These are phyloP conservation scores for Phytomonas serpens DNA, from an alignment of 208 protist species.

Conservation along the genomic window DNA sequence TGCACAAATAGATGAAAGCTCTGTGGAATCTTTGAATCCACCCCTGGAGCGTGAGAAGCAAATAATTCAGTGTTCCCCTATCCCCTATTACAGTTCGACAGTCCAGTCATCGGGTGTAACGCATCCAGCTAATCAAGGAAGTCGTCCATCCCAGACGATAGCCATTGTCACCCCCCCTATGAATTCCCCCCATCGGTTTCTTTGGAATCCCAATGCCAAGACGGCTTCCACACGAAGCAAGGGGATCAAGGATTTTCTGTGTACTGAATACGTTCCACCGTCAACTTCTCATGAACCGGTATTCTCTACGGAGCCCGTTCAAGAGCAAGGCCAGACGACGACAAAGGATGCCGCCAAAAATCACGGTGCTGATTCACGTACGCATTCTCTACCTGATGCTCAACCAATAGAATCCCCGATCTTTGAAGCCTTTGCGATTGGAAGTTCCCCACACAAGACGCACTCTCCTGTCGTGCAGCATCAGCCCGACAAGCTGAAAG, in stretches of 20 bases:
- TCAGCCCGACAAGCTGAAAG: background rate
- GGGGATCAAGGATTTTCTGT: background rate
- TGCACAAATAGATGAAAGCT: background rate
- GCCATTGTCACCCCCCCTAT: background rate
- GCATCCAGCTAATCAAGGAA: background rate
- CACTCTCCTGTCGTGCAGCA: background rate
- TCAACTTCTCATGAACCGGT: background rate
- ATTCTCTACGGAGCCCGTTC: background rate
- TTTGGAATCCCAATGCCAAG: background rate
- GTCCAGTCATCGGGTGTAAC: background rate
- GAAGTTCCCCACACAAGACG: background rate
- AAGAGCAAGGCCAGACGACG: background rate
- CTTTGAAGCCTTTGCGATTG: background rate
- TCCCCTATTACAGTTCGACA: background rate
- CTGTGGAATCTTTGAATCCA: background rate
- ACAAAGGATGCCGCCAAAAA: background rate
- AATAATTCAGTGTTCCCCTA: background rate
- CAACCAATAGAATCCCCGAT: background rate
- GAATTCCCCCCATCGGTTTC: background rate
- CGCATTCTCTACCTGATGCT: background rate
- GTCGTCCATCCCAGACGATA: background rate
- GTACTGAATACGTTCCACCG: background rate
- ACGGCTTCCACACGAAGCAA: background rate
- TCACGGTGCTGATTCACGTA: background rate
- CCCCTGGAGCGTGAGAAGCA: background rate